phyloP scores from a whole-genome alignment of 2,329 filamentous ascomycete species.

The Dactylellina leptospora region DNA sequence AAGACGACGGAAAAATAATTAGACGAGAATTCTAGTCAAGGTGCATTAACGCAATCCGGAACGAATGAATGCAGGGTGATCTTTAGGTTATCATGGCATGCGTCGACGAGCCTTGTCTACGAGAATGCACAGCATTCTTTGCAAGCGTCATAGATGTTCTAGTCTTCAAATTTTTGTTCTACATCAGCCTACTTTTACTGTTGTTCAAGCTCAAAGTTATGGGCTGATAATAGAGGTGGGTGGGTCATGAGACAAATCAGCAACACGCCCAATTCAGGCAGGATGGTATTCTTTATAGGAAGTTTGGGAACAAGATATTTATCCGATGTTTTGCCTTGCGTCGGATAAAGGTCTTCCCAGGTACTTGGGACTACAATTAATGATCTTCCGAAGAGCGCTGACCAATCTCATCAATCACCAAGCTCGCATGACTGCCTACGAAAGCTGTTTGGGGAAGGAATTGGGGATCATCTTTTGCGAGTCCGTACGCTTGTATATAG shows the following conservation, averaged over 20 bases:
- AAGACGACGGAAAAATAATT: too few species aligned
- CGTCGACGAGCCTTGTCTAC: too few species aligned
- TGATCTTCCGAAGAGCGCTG: neutral
- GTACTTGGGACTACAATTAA: constrained; percentile 7
- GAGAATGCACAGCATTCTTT: too few species aligned
- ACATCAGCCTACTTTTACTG: neutral
- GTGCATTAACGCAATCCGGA: too few species aligned
- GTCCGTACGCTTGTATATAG: neutral
- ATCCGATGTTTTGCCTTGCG: neutral
- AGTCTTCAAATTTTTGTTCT: neutral
- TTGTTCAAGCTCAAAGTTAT: neutral
- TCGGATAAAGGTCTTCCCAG: neutral
- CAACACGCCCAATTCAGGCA: too few species aligned
- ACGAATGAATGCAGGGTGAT: too few species aligned
- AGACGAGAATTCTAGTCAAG: too few species aligned
- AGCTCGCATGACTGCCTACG: constrained; percentile 7
- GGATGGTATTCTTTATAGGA: neutral
- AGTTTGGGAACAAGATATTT: neutral
- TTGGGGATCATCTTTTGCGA: neutral
- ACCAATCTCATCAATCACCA: neutral
- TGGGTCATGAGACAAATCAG: too few species aligned
- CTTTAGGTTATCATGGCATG: too few species aligned
- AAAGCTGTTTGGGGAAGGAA: neutral
- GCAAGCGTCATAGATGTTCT: constrained; percentile 6
- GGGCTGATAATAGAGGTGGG: too few species aligned